phyloP scores from a whole-genome alignment of 306 rosid species.

The Nissolia schottii region DNA sequence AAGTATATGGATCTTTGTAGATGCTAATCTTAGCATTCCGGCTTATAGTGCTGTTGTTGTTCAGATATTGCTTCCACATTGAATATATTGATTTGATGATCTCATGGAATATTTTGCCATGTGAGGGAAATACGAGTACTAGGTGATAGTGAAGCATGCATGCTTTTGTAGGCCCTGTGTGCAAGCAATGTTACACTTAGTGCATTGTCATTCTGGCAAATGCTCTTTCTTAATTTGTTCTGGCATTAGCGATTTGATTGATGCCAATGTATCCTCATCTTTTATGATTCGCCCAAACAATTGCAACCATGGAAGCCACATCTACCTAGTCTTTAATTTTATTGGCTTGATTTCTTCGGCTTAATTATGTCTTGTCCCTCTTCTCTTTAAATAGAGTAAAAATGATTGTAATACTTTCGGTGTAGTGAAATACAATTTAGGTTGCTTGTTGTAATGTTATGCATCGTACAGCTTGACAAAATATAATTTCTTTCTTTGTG shows the following conservation, averaged over 20 bases:
- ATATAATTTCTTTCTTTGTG: too few relatives aligned
- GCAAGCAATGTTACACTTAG: not conserved
- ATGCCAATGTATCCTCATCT: not conserved
- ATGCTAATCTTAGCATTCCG: not conserved
- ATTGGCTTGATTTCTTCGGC: not conserved
- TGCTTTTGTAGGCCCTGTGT: constrained; percentile 18
- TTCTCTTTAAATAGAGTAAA: not conserved
- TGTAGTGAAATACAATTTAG: too few relatives aligned
- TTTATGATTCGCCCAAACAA: constrained; percentile 12
- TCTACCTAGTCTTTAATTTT: not conserved
- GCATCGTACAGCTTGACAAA: too few relatives aligned
- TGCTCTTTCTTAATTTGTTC: constrained; percentile 3
- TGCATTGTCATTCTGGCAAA: not conserved
- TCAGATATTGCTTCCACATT: constrained; percentile 11
- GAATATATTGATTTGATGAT: not conserved
- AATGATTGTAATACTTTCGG: not conserved
- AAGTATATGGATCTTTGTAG: not conserved
- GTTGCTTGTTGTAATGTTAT: too few relatives aligned
- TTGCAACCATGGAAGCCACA: not conserved
- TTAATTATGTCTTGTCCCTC: not conserved
- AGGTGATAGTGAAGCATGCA: constrained; percentile 15
- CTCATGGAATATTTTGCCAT: constrained; percentile 3
- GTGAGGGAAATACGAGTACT: constrained; percentile 12
- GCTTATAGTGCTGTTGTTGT: not conserved
- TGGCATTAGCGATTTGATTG: not conserved